These are phyloP conservation scores for Hyaloscypha finlandica DNA, from an alignment of 495 filamentous ascomycete species.

Conservation along the genomic window DNA sequence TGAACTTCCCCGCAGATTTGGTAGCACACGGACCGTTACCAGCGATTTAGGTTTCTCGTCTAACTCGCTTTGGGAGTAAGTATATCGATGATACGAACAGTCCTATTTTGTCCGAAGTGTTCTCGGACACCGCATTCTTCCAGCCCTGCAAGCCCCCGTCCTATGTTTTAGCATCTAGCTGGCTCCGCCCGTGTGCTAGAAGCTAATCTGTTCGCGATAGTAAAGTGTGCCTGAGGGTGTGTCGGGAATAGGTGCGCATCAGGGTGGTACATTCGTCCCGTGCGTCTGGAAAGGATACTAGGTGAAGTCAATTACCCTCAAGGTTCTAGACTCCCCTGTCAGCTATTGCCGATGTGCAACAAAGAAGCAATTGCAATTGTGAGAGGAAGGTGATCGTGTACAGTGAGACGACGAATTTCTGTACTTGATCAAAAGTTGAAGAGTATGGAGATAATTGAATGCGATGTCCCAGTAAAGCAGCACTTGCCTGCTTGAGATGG, in stretches of 20 bases:
- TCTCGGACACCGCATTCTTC: slow-evolving; percentile 1
- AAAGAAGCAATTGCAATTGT: not conserved
- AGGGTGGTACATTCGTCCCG: not conserved
- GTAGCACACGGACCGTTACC: not conserved
- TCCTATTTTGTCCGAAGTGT: not conserved
- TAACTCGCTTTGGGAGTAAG: not conserved
- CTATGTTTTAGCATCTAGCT: not conserved
- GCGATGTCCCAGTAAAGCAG: too few species aligned
- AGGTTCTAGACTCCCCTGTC: not conserved
- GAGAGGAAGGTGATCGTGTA: not conserved
- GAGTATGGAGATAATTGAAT: too few species aligned
- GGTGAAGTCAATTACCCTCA: not conserved
- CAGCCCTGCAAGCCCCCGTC: not conserved
- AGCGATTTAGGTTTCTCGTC: not conserved
- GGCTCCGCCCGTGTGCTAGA: not conserved
- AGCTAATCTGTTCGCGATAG: not conserved
- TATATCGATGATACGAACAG: not conserved
- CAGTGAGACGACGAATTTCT: not conserved
- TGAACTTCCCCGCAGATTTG: not conserved
- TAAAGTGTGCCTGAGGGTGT: not conserved
- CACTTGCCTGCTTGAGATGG: too few species aligned
- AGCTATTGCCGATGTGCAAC: not conserved
- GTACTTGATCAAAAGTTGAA: not conserved
- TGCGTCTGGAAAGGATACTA: not conserved
- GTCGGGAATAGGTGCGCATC: not conserved